Conservation (phyloP, 495 filamentous ascomycete genomes). For the Xylona heveae region DNA sequence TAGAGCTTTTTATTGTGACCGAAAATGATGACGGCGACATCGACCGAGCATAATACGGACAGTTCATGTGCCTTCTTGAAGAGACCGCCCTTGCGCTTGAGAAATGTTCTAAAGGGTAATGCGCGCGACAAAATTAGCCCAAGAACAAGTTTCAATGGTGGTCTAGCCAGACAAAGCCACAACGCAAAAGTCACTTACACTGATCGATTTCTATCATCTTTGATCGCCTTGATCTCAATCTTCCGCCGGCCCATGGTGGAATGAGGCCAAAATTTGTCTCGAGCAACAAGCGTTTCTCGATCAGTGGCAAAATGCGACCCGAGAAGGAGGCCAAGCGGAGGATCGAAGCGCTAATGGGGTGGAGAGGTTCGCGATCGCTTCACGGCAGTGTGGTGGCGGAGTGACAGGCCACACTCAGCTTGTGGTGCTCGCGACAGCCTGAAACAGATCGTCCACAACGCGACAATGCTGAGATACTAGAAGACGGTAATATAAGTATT, state of each 20-base stretch:
- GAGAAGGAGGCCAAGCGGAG: no score
- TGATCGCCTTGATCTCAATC: constrained; percentile 99
- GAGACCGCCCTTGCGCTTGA: constrained; percentile 94
- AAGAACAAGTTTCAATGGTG: constrained; percentile 2
- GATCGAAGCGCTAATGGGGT: no score
- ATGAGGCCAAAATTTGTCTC: no score
- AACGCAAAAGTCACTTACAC: constrained; percentile 50
- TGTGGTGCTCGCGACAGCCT: no score
- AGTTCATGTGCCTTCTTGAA: constrained; percentile 99
- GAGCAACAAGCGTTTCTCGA: no score
- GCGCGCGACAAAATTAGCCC: constrained; percentile 6
- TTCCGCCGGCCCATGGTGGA: constrained; percentile 42
- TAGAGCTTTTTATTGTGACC: constrained; percentile 96
- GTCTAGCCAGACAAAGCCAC: constrained; percentile 5
- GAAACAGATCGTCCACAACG: no score
- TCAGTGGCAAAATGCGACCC: no score
- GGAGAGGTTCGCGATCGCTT: no score
- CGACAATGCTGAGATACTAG: no score
- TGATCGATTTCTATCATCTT: constrained; percentile 96
- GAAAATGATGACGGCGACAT: constrained; percentile 96
- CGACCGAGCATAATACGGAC: constrained; percentile 91
- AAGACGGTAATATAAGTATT: no score
- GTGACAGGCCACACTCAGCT: no score
- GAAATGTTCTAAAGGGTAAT: constrained; percentile 49
- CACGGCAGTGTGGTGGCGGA: no score